A percentile compares a stretch with the other conserved stretches of the same genome.
phyloP scores from a whole-genome alignment of 495 filamentous ascomycete species.

The Penicillium subrubescens region DNA sequence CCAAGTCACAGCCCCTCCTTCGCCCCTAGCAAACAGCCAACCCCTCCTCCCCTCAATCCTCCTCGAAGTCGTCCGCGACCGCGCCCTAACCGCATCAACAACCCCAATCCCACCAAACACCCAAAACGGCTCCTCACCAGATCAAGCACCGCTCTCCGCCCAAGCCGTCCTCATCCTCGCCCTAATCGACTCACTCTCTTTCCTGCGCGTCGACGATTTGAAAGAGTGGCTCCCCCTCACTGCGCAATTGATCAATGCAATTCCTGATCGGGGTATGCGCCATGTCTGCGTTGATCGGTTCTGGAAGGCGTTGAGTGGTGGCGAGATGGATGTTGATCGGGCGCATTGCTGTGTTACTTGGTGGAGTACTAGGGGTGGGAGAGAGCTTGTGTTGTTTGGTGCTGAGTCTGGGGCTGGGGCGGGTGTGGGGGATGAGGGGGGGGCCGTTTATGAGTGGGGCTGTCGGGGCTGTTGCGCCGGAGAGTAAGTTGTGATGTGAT shows the following conservation, averaged over 20 bases:
- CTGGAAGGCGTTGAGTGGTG: slow-evolving; percentile 80
- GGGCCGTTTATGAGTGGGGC: slow-evolving; percentile 63
- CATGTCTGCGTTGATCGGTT: slow-evolving; percentile 71
- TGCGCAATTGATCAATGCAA: slow-evolving; percentile 65
- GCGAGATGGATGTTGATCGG: slow-evolving; percentile 91
- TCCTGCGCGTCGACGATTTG: slow-evolving; percentile 66
- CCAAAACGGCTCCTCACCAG: slow-evolving; percentile 31
- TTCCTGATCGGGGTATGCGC: slow-evolving; percentile 63
- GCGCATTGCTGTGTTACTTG: slow-evolving; percentile 80
- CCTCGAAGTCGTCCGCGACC: slow-evolving; percentile 77
- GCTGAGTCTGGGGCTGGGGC: slow-evolving; percentile 27
- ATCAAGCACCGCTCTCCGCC: slow-evolving; percentile 64
- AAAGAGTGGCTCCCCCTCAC: slow-evolving; percentile 77
- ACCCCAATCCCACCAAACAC: slow-evolving; percentile 44
- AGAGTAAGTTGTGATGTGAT: slow-evolving; percentile 49
- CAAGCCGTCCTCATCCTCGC: slow-evolving; percentile 79
- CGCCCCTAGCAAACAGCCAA: slow-evolving; percentile 66
- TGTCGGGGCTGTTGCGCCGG: slow-evolving; percentile 43
- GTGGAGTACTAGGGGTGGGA: slow-evolving; percentile 77
- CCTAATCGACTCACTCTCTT: slow-evolving; percentile 79
- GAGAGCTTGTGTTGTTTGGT: slow-evolving; percentile 65
- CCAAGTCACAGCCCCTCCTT: slow-evolving; percentile 82
- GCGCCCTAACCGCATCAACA: slow-evolving; percentile 59
- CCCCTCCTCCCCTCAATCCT: slow-evolving; percentile 77
- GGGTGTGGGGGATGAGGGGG: slow-evolving; percentile 19